These are phyloP conservation scores for Cutaneotrichosporon sp. DNA, from an alignment of 1,284 basidiomycete species.

Conservation along the genomic window DNA sequence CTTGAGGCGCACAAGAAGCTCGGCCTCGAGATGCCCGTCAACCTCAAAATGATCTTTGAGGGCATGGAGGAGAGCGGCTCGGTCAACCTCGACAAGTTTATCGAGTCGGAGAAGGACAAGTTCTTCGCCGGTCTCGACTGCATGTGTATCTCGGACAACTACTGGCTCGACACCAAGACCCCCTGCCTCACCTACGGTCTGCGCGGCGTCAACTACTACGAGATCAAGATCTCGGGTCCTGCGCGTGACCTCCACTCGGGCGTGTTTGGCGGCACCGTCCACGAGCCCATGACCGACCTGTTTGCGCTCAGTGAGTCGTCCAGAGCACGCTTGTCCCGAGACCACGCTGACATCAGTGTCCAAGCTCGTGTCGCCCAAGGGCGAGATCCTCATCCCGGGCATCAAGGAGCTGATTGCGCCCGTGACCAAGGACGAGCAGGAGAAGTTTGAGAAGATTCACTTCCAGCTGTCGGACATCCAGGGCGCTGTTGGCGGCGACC, in stretches of 20 bases:
- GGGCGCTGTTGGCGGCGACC: constrained; percentile 67
- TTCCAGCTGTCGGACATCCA: constrained; percentile 69
- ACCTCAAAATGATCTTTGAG: constrained; percentile 91
- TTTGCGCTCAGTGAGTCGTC: constrained; percentile 48
- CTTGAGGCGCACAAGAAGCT: constrained; percentile 77
- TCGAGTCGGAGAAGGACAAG: constrained; percentile 68
- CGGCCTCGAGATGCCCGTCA: constrained; percentile 79
- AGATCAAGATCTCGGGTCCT: constrained; percentile 76
- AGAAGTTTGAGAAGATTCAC: constrained; percentile 67
- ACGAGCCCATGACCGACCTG: constrained; percentile 70
- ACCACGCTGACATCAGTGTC: constrained; percentile 46
- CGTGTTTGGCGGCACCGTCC: constrained; percentile 77
- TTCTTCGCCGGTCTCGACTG: constrained; percentile 91
- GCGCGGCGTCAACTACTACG: constrained; percentile 87
- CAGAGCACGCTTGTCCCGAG: neutral
- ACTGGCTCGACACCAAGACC: constrained; percentile 51
- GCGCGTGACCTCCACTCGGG: constrained; percentile 89
- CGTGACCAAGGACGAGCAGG: constrained; percentile 70
- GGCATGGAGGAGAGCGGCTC: constrained; percentile 98
- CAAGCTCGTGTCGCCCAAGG: constrained; percentile 75
- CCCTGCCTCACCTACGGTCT: constrained; percentile 52
- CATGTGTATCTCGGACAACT: constrained; percentile 72
- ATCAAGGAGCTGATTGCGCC: constrained; percentile 80
- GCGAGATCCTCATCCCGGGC: constrained; percentile 85
- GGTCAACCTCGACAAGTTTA: constrained; percentile 87